Base-by-base conservation (phyloP, 129 eudicot genomes). In the Pseudognaphalium luteoalbum region DNA sequence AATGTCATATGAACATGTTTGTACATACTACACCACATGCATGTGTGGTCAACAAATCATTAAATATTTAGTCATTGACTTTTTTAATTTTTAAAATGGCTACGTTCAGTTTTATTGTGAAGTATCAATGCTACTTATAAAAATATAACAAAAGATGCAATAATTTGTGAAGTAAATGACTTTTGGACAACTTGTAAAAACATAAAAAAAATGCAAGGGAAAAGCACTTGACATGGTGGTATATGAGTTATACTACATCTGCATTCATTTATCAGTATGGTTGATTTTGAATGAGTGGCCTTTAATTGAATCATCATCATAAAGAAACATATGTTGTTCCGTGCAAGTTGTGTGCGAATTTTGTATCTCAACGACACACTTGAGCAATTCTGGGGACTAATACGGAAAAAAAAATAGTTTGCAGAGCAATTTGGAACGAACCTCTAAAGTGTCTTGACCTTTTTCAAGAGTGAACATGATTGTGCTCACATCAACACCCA, bases 381-480 rank as follows among this genome's bases (percentile, higher is more conserved):
- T 37, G 17, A 44, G 47, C n/a, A 0, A 66, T 62, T 50, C 44
- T 29, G 2, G 32, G 54, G 56, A 33, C 29, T 70, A 52, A 50
- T 12, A 54, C 16, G 14, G 25, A 52, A n/a, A 65, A 54, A 11
- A 1, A 22, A 59, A 28, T 12, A 39, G 19, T 66, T 68, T 72
- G 32, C 19, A 44, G 52, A 22, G 71, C 59, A 33, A 69, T 72
- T 22, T 10, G 41, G 50, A 67, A 82, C 81, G 59, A 86, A 95
- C 99, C 99, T 95, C 96, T 67, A 86, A 74, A 71, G 88, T 68
- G 82, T 91, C 97, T 77, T 86, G 99, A 42, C 97, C 97, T 74
- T 86, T 89, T 81, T 91, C 88, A 88, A 91, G 54, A 73, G 89
- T 89, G 84, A 95, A 87, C 99, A 91, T 95, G 69, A 95, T 81